phyloP scores from a whole-genome alignment of 2,329 filamentous ascomycete genomes.

The Lachnellula arida region DNA sequence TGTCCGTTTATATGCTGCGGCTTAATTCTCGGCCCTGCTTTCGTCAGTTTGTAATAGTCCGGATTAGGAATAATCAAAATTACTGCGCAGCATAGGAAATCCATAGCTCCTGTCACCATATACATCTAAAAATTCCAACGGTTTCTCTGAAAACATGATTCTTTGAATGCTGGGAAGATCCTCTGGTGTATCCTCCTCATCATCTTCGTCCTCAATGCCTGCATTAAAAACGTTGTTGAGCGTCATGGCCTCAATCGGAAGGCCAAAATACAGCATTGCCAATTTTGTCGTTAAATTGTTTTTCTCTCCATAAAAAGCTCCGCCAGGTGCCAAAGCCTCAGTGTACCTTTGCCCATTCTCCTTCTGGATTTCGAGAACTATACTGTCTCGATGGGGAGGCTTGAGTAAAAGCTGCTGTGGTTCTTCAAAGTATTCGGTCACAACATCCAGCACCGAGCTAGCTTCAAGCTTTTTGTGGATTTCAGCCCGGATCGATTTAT shows the following conservation, averaged over 20 bases:
- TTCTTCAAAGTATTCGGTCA: constrained; percentile 14
- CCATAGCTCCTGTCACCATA: constrained; percentile 28
- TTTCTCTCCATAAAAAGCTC: constrained; percentile 11
- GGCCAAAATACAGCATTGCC: constrained; percentile 29
- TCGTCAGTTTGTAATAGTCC: not conserved
- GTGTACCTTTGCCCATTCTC: constrained; percentile 17
- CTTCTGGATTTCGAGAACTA: constrained; percentile 17
- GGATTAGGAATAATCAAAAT: constrained; percentile 27
- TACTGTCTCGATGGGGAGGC: constrained; percentile 6
- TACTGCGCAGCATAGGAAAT: constrained; percentile 25
- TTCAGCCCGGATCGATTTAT: constrained; percentile 1
- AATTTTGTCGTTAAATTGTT: constrained; percentile 30
- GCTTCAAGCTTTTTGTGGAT: constrained; percentile 6
- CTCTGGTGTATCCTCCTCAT: constrained; percentile 14
- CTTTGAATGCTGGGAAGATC: constrained; percentile 13
- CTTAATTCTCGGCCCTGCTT: constrained; percentile 9
- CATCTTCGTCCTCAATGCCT: not conserved
- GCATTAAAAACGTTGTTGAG: constrained; percentile 22
- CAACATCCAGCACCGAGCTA: constrained; percentile 1
- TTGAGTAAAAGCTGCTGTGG: constrained; percentile 10
- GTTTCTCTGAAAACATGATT: constrained; percentile 24
- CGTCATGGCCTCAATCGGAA: constrained; percentile 27
- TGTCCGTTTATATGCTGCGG: not conserved
- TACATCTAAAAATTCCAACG: constrained; percentile 28
- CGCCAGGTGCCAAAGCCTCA: not conserved